These are phyloP conservation scores for Insectozyma bohioensis DNA, from an alignment of 1,139 yeast genomes.

Conservation along the genomic window DNA sequence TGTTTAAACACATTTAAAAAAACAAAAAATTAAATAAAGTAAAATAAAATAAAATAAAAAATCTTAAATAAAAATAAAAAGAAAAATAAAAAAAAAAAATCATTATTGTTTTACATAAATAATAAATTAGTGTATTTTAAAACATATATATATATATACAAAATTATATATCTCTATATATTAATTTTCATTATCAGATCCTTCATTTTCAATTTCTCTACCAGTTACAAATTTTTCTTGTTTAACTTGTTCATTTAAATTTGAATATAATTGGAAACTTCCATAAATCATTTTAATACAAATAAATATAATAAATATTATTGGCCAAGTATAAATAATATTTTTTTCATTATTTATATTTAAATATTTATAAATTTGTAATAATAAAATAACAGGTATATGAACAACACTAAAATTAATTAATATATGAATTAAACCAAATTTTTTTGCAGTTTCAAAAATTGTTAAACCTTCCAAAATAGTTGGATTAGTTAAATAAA, in stretches of 20 bases:
- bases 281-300: constrained; percentile 14
- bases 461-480: constrained; percentile 1
- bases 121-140: too few relatives aligned
- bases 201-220: constrained; percentile 54
- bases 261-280: constrained; percentile 15
- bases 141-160: too few relatives aligned
- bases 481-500: constrained; percentile 4
- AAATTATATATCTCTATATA: too few relatives aligned
- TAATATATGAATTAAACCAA: constrained; percentile 15
- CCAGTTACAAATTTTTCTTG: constrained; percentile 63
- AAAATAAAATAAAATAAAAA: too few relatives aligned
- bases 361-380: constrained; percentile 1
- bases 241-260: constrained; percentile 48
- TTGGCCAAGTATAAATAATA: constrained; percentile 14
- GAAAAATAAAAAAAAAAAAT: too few relatives aligned
- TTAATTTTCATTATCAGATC: neutral
- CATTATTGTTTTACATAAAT: too few relatives aligned
- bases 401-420: constrained; percentile 16
- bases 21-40: too few relatives aligned
- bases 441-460: constrained; percentile 8
- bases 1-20: neutral
- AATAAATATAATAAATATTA: constrained; percentile 17
- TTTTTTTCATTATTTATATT: neutral
- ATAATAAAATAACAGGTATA: constrained; percentile 13
- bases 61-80: too few relatives aligned